phyloP scores from a whole-genome alignment of 2,329 filamentous ascomycete genomes.

The Colletotrichum orbiculare region DNA sequence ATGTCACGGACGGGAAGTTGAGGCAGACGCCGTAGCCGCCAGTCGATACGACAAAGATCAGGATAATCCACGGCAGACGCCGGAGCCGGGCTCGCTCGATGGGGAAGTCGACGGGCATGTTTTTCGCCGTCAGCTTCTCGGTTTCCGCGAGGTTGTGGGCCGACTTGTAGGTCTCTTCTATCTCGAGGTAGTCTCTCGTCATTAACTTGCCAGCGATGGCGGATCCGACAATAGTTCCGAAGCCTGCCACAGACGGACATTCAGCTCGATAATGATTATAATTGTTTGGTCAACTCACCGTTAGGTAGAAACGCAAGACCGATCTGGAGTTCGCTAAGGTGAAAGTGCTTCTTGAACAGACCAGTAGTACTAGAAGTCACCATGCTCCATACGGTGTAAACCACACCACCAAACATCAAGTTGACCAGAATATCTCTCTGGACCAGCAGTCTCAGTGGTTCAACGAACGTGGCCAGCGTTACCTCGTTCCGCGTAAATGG shows the following conservation, averaged over 20 bases:
- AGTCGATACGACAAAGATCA: slow-evolving; percentile 47
- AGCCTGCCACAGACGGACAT: slow-evolving; percentile 23
- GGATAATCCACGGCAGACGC: slow-evolving; percentile 51
- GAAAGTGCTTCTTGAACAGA: slow-evolving; percentile 45
- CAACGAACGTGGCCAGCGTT: slow-evolving; percentile 45
- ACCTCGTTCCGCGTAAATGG: slow-evolving; percentile 38
- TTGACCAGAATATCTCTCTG: slow-evolving; percentile 57
- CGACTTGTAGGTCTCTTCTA: slow-evolving; percentile 40
- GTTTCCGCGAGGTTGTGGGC: slow-evolving; percentile 29
- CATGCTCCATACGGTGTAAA: slow-evolving; percentile 58
- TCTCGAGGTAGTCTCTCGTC: slow-evolving; percentile 45
- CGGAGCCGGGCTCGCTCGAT: slow-evolving; percentile 54
- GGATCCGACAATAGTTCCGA: slow-evolving; percentile 56
- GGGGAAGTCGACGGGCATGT: slow-evolving; percentile 50
- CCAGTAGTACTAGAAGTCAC: slow-evolving; percentile 55
- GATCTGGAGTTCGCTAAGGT: slow-evolving; percentile 40
- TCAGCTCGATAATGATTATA: neutral
- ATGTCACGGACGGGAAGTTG: slow-evolving; percentile 26
- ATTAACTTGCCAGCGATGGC: slow-evolving; percentile 54
- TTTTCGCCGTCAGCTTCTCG: slow-evolving; percentile 43
- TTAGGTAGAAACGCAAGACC: slow-evolving; percentile 44
- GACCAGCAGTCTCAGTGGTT: slow-evolving; percentile 50
- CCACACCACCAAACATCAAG: slow-evolving; percentile 52
- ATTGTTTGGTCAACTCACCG: slow-evolving; percentile 34
- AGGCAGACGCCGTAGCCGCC: slow-evolving; percentile 50